A percentile compares a stretch with the other conserved stretches of the same genome.
phyloP scores from a whole-genome alignment of 2,329 filamentous ascomycete genomes.

The Penicillium sp. region DNA sequence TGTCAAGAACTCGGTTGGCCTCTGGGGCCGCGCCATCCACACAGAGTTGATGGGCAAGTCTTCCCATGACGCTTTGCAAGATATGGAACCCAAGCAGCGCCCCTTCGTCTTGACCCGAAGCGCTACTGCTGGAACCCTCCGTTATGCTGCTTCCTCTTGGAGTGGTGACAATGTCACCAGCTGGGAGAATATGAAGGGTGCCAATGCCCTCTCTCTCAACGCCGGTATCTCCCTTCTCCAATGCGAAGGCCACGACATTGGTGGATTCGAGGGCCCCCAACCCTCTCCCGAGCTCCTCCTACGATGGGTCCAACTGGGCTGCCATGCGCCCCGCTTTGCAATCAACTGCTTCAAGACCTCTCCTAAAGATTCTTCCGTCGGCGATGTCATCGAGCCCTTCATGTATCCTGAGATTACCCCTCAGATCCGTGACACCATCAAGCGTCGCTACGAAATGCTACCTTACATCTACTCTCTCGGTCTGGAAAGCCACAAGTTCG shows the following conservation, averaged over 20 bases:
- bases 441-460: constrained; percentile 69
- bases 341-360: constrained; percentile 80
- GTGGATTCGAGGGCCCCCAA: constrained; percentile 70
- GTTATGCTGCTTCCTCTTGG: constrained; percentile 72
- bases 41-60: constrained; percentile 72
- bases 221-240: constrained; percentile 67
- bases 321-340: constrained; percentile 69
- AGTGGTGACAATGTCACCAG: constrained; percentile 74
- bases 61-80: constrained; percentile 67
- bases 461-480: constrained; percentile 70
- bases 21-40: constrained; percentile 70
- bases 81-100: constrained; percentile 58
- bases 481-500: constrained; percentile 62
- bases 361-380: constrained; percentile 63
- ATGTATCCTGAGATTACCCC: constrained; percentile 71
- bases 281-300: constrained; percentile 70
- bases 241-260: constrained; percentile 73
- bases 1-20: constrained; percentile 57
- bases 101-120: constrained; percentile 71
- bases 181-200: constrained; percentile 72
- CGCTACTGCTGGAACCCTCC: constrained; percentile 69
- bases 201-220: constrained; percentile 68
- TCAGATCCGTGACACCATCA: constrained; percentile 65
- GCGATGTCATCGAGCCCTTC: constrained; percentile 76
- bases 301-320: constrained; percentile 72